Conservation (phyloP, 495 filamentous ascomycete genomes). For the Friedmanniomyces endolithicus region DNA sequence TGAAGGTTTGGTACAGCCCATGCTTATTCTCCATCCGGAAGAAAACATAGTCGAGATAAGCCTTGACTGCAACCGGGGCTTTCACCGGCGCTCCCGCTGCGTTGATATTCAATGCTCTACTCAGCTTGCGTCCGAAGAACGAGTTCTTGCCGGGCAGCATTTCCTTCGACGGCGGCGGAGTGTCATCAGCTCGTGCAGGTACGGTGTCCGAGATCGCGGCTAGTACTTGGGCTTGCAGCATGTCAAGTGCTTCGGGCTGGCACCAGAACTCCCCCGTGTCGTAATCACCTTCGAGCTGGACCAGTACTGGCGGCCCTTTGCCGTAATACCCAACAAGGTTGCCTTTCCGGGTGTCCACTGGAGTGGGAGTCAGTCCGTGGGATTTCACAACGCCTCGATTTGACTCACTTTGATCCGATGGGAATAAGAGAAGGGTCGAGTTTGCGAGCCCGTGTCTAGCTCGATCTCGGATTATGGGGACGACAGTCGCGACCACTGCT, state of each 20-base stretch:
- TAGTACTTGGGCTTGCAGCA: constrained; percentile 7
- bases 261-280: constrained; percentile 14
- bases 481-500: constrained; percentile 5
- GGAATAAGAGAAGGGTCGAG: constrained; percentile 9
- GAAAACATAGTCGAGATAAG: not conserved
- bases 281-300: constrained; percentile 8
- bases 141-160: not conserved
- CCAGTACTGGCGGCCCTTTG: constrained; percentile 7
- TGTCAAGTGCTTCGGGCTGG: constrained; percentile 6
- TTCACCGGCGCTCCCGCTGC: not conserved
- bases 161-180: not conserved
- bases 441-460: constrained; percentile 5
- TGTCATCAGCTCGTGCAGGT: not conserved
- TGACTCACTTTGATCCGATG: constrained; percentile 11
- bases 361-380: not conserved
- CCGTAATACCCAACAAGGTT: constrained; percentile 1
- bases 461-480: constrained; percentile 3
- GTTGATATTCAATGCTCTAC: not conserved
- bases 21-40: constrained; percentile 12
- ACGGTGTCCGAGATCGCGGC: constrained; percentile 3
- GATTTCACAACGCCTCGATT: not conserved
- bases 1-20: constrained; percentile 6
- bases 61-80: constrained; percentile 1
- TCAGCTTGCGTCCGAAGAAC: constrained; percentile 10
- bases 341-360: constrained; percentile 2